Percentiles rank a stretch among this genome's conserved stretches.
phyloP scores from a whole-genome alignment of 768 basidiomycete species.

The Lactarius hatsudake region DNA sequence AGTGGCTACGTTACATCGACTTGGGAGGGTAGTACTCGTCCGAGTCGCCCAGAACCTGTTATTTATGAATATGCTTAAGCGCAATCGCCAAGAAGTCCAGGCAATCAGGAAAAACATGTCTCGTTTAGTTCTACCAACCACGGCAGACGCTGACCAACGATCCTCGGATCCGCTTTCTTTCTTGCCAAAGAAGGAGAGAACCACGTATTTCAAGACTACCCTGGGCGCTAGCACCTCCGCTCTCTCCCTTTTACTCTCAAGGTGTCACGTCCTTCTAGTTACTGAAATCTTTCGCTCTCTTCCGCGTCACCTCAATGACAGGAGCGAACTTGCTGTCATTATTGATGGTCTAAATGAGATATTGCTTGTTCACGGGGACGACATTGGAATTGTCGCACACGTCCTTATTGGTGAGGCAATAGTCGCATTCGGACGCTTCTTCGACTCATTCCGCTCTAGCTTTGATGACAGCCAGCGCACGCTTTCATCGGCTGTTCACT shows the following conservation, averaged over 20 bases:
- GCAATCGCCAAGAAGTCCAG: slow-evolving; percentile 66
- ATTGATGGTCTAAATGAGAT: slow-evolving; percentile 72
- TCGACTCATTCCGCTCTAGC: slow-evolving; percentile 38
- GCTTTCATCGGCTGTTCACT: slow-evolving; percentile 73
- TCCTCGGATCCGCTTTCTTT: slow-evolving; percentile 21
- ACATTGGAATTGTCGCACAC: slow-evolving; percentile 75
- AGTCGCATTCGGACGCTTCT: neutral
- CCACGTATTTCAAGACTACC: slow-evolving; percentile 20
- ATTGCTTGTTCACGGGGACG: slow-evolving; percentile 63
- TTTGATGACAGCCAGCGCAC: slow-evolving; percentile 70
- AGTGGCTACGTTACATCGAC: slow-evolving; percentile 36
- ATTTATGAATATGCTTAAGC: slow-evolving; percentile 60
- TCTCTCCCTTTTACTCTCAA: slow-evolving; percentile 60
- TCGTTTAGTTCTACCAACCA: slow-evolving; percentile 55
- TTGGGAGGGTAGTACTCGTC: slow-evolving; percentile 59
- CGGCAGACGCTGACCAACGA: slow-evolving; percentile 25
- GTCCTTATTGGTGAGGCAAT: slow-evolving; percentile 60
- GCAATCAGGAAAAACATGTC: slow-evolving; percentile 63
- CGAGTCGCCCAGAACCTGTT: slow-evolving; percentile 70
- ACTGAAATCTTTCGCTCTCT: slow-evolving; percentile 71
- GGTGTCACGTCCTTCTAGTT: slow-evolving; percentile 66
- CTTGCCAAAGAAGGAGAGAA: slow-evolving; percentile 17
- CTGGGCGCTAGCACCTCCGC: slow-evolving; percentile 33
- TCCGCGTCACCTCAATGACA: slow-evolving; percentile 67
- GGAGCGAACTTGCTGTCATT: slow-evolving; percentile 61